Evolutionary conservation across 2,329 filamentous ascomycete genomes (phyloP).

Genomic region (Cercospora zeina): DNA sequence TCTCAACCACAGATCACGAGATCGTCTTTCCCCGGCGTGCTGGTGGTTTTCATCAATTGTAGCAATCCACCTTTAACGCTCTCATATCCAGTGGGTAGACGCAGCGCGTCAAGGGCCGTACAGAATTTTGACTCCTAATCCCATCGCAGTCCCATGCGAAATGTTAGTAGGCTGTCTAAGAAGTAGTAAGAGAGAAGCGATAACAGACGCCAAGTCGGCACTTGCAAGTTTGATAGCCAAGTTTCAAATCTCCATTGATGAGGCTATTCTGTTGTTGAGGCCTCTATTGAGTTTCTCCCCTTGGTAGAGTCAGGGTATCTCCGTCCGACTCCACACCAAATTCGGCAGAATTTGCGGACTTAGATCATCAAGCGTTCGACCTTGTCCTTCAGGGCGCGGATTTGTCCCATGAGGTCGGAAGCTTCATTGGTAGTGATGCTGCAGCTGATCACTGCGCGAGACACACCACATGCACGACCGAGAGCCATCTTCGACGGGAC

Average conservation of each 20-base stretch:
- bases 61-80: no score
- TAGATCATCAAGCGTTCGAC: slow-evolving; percentile 92
- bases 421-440: slow-evolving; percentile 91
- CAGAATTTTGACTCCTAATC: no score
- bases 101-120: no score
- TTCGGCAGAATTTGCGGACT: background rate
- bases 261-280: background rate
- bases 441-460: slow-evolving; percentile 79
- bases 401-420: slow-evolving; percentile 82
- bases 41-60: no score
- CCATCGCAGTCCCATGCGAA: no score
- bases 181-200: background rate
- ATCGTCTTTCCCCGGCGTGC: no score
- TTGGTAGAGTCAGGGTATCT: background rate
- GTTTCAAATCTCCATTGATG: background rate
- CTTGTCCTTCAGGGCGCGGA: slow-evolving; percentile 87
- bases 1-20: no score
- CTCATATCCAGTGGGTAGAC: no score
- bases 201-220: no score
- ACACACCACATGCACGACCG: slow-evolving; percentile 86
- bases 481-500: slow-evolving; percentile 73
- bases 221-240: background rate
- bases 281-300: background rate
- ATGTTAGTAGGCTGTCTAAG: background rate
- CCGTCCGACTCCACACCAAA: background rate